Base-by-base conservation (phyloP, 2,329 filamentous ascomycete genomes). In the Curvularia verruculosa region DNA sequence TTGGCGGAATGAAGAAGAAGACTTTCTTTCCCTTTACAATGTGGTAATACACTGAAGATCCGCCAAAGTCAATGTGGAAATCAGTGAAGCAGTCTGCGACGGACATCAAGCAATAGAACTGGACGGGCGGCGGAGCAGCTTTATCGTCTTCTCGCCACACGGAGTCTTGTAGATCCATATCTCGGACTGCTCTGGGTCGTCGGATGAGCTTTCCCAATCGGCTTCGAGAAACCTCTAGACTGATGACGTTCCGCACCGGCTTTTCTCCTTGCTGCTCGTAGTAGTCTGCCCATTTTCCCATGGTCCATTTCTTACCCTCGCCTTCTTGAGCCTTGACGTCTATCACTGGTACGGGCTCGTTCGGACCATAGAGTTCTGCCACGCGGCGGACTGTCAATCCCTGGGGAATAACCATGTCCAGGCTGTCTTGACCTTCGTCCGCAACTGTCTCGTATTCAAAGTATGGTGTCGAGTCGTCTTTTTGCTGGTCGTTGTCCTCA, bases 31-130 rank as follows among this genome's bases (percentile, higher is more conserved):
- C 87, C 62, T 86, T 87, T 52, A 89, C 74, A 60, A 89, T 89
- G 66, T 89, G 87, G 63, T 89, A 89, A 68, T 86, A 89, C 5
- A 89, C 87, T 1, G 87, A 89, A 3, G 87, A 89, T 5, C 87
- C 87, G 34, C 87, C 87, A 73, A 89, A 89, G 68, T 89, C 87
- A 68, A 89, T 87, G 73, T 89, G 87, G 64, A 89, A 89, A 71
- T 89, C 87, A 19, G 87, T 89, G 63, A 88, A 89, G 72, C 86
- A 88, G 72, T 89, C 87, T 12, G 86, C 85, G 21, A 89, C 86
- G 5, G 87, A 89, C 87, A 89, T 89, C 34, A 89, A 76, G 68
- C 85, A 87, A 75, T 88, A 88, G 67, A 87, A 89, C 58, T 88
- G 86, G 7, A 89, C 87, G 56, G 86, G 84, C 6, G 86, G 85